Evolutionary conservation across 495 filamentous ascomycete genomes (phyloP).

Genomic region (Apiosordaria backusii): DNA sequence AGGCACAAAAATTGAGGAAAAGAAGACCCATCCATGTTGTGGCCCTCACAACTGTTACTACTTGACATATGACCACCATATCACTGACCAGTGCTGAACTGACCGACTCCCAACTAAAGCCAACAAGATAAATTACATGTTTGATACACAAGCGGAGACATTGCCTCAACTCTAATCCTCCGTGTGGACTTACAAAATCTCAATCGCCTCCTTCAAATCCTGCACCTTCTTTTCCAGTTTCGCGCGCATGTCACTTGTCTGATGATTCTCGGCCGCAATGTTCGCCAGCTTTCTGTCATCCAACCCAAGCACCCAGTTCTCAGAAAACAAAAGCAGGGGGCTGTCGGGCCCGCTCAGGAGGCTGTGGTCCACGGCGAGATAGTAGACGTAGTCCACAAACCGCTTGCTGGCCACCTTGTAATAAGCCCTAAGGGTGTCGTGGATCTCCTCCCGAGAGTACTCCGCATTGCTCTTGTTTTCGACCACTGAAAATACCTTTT

Average conservation of each 20-base stretch:
- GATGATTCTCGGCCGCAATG: conserved; percentile 37
- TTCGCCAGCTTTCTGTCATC: conserved; percentile 30
- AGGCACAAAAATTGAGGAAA: no score
- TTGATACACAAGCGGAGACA: no score
- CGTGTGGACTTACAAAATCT: conserved; percentile 26
- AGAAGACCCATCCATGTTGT: no score
- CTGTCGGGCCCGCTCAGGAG: conserved; percentile 31
- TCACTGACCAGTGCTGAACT: no score
- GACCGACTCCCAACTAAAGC: no score
- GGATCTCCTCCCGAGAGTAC: conserved; percentile 49
- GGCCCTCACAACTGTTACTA: no score
- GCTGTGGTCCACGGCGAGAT: conserved; percentile 33
- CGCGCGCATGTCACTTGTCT: conserved; percentile 22
- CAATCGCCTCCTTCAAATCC: conserved; percentile 25
- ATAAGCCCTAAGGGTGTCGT: conserved; percentile 57
- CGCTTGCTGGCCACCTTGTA: conserved; percentile 56
- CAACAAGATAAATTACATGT: no score
- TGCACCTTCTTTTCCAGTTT: conserved; percentile 27
- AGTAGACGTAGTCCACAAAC: conserved; percentile 55
- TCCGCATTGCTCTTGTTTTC: conserved; percentile 45
- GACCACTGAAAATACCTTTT: not conserved
- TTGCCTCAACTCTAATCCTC: no score
- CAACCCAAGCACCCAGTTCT: conserved; percentile 29
- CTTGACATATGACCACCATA: no score
- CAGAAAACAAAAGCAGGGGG: conserved; percentile 31